Evolutionary conservation across 2,329 filamentous ascomycete species (phyloP).

Genomic region (Escovopsis sp.): DNA sequence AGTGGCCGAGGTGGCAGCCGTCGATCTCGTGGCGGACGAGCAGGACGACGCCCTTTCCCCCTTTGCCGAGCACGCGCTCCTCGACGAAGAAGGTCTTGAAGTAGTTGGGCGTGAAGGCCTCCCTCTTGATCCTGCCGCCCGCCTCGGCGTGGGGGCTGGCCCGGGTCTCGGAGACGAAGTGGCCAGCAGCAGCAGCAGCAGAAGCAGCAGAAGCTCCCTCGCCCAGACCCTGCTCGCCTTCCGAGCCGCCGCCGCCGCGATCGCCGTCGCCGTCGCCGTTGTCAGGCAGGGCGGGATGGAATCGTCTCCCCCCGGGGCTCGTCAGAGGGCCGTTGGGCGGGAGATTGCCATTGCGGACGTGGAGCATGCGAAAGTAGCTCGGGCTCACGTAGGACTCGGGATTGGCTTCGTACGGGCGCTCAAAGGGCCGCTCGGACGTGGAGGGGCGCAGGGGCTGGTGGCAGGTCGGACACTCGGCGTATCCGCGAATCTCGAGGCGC

Average conservation of each 20-base stretch:
- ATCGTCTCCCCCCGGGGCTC: constrained; percentile 38
- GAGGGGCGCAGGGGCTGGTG: constrained; percentile 49
- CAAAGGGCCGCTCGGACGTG: constrained; percentile 35
- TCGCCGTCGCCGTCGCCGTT: constrained; percentile 4
- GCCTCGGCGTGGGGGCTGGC: constrained; percentile 28
- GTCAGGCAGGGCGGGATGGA: constrained; percentile 26
- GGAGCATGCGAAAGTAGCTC: constrained; percentile 90
- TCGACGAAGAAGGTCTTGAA: constrained; percentile 89
- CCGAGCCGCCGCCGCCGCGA: no score
- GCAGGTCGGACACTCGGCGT: constrained; percentile 81
- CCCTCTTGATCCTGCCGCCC: constrained; percentile 63
- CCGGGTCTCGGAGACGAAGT: constrained; percentile 39
- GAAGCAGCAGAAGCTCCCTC: no score
- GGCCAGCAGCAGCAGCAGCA: no score
- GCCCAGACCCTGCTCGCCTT: no score
- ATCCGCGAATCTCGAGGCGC: constrained; percentile 65
- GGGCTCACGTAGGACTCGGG: constrained; percentile 67
- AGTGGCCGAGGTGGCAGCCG: constrained; percentile 72
- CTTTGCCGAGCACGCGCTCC: constrained; percentile 69
- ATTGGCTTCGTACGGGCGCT: constrained; percentile 21
- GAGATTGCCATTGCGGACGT: constrained; percentile 33
- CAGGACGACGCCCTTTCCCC: constrained; percentile 87
- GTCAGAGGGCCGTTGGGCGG: constrained; percentile 29
- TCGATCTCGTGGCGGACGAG: constrained; percentile 90
- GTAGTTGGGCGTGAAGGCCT: constrained; percentile 83